Conservation (phyloP, 352 stramenopile species). For the Pythium plurisporium region DNA sequence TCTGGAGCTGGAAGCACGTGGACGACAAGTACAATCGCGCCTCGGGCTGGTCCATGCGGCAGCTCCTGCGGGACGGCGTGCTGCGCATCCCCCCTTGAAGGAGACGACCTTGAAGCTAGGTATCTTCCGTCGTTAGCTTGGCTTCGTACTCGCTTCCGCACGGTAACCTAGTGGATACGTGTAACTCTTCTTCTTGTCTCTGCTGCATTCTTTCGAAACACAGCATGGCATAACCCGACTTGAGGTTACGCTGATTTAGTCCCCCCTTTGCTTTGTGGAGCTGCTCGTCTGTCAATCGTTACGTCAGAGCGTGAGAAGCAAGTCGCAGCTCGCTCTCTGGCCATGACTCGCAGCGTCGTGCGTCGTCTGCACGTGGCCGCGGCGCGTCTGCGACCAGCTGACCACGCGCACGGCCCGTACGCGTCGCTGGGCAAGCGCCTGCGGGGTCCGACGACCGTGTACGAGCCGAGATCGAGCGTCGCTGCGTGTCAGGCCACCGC, state of each 20-base stretch:
- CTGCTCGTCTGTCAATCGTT: constrained; percentile 5
- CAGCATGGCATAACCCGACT: too few relatives aligned
- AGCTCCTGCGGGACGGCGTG: constrained; percentile 72
- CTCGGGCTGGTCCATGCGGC: constrained; percentile 73
- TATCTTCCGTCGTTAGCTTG: constrained; percentile 2
- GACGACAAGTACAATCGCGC: constrained; percentile 49
- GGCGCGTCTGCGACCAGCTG: neutral
- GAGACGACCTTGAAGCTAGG: neutral
- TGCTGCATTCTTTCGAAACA: neutral
- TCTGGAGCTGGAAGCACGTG: constrained; percentile 82
- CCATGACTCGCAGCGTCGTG: constrained; percentile 15
- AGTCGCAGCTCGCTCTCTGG: constrained; percentile 2
- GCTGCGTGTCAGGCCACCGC: neutral
- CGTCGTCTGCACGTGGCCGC: constrained; percentile 2
- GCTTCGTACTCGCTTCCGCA: constrained; percentile 1
- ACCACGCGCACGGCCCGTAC: neutral
- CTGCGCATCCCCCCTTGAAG: constrained; percentile 20
- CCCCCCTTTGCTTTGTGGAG: neutral
- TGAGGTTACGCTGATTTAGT: constrained; percentile 9
- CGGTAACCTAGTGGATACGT: neutral
- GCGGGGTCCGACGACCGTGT: neutral
- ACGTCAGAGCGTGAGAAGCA: constrained; percentile 6
- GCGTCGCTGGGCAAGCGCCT: constrained; percentile 12
- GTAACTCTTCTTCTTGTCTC: neutral
- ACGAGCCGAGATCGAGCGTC: neutral